Base-by-base conservation (phyloP, 148 eudicot genomes). In the Nepenthes mirabilis region DNA sequence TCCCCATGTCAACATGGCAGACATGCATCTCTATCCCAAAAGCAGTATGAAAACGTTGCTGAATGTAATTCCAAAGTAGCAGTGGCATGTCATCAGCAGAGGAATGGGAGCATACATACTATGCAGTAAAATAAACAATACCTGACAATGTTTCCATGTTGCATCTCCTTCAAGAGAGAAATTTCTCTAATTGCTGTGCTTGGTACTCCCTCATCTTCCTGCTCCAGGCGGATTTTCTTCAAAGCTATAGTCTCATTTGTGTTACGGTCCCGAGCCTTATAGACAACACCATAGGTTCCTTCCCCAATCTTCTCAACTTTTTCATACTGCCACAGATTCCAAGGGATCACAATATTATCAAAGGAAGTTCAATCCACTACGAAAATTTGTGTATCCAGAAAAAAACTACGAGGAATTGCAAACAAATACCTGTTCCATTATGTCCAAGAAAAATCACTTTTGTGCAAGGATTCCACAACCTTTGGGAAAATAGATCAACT, bases 301-400 rank as follows among this genome's bases (percentile, higher is more conserved):
- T 88, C 98, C 43, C 98, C 98, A 57, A 91, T 91, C 91, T 91
- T 91, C 77, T 88, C 98, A 62, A 91, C 96, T 61, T 91, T 91
- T 59, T 88, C 98, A 66, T 88, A 91, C 98, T 91, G 76, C 64
- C 52, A 56, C 43, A 48, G 10, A 49, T 10, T n/a, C 59, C 57
- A 43, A 59, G 7, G 1, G 7, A 55, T 2, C 36, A 55, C 36
- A 1, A 52, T 6, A 52, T 6, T 4, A 36, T 32, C 33, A 32
- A 9, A 55, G 58, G n/a, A 33, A 54, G 8, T 54, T 1, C 36
- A 54, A 33, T 14, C 11, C 37, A 33, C 10, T 9, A 14, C 4
- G 51, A 23, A 43, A 34, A 62, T 14, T 40, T 7, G 33, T 63
- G 48, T 14, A 63, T 37, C 33, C 8, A 51, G 23, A 54, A 23